A percentile compares a stretch with the other conserved stretches of the same genome.
phyloP scores from a whole-genome alignment of 2,329 filamentous ascomycete species.

The Plenodomus biglobosus region DNA sequence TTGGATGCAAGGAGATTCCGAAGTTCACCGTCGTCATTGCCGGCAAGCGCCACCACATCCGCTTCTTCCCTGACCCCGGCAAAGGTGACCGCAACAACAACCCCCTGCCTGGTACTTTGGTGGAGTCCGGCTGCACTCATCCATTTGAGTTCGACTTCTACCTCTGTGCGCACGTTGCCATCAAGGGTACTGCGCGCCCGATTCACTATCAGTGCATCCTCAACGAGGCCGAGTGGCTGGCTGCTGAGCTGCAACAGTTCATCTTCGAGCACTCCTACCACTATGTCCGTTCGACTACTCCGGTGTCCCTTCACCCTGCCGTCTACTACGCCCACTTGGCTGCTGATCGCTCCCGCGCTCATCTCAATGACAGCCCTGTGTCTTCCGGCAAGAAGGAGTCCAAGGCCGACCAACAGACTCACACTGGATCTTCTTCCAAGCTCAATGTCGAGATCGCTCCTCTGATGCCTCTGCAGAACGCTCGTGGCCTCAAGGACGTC shows the following conservation, averaged over 20 bases:
- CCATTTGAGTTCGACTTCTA: constrained; percentile 91
- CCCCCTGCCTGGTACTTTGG: constrained; percentile 78
- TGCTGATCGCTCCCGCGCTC: constrained; percentile 73
- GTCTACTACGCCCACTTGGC: constrained; percentile 97
- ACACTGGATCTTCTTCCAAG: constrained; percentile 33
- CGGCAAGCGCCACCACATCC: constrained; percentile 86
- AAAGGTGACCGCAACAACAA: constrained; percentile 75
- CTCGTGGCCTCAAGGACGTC: constrained; percentile 43
- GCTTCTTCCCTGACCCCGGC: constrained; percentile 75
- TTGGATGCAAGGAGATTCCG: constrained; percentile 47
- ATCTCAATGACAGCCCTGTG: constrained; percentile 58
- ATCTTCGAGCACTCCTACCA: constrained; percentile 96
- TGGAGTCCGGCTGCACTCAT: constrained; percentile 88
- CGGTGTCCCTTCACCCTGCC: constrained; percentile 83
- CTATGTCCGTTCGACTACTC: constrained; percentile 87
- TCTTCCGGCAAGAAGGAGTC: constrained; percentile 45
- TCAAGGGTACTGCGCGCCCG: constrained; percentile 91
- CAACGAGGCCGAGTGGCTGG: constrained; percentile 71
- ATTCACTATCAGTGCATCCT: constrained; percentile 88
- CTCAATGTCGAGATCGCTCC: constrained; percentile 39
- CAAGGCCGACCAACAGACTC: constrained; percentile 29
- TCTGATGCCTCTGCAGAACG: constrained; percentile 47
- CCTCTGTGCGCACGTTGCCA: constrained; percentile 70
- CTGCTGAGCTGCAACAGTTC: constrained; percentile 77
- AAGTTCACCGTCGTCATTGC: constrained; percentile 86